phyloP scores from a whole-genome alignment of 768 basidiomycete genomes.

The Exsudoporus frostii region DNA sequence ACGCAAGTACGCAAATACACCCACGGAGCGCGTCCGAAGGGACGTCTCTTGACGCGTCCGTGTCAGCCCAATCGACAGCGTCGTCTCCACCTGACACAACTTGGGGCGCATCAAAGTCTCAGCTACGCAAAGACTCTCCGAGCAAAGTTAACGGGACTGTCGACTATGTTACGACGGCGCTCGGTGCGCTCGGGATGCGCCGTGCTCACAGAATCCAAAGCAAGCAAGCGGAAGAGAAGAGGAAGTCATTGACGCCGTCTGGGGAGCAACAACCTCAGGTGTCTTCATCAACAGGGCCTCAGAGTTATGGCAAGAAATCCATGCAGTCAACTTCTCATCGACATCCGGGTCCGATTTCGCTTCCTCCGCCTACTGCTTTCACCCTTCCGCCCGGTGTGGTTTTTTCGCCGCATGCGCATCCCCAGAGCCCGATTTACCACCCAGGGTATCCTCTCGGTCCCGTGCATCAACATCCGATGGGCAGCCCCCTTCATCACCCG shows the following conservation, averaged over 20 bases:
- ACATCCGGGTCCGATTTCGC: constrained; percentile 68
- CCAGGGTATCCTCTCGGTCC: constrained; percentile 33
- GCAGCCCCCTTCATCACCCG: constrained; percentile 40
- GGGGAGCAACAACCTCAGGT: constrained; percentile 18
- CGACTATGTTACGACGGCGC: constrained; percentile 17
- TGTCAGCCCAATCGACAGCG: constrained; percentile 17
- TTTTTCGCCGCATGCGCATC: constrained; percentile 34
- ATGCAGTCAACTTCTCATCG: constrained; percentile 37
- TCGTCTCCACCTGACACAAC: constrained; percentile 4
- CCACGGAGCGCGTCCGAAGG: constrained; percentile 6
- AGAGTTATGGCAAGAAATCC: constrained; percentile 14
- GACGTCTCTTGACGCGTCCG: constrained; percentile 1
- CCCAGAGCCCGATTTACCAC: constrained; percentile 40
- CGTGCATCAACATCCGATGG: constrained; percentile 24
- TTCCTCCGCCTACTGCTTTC: constrained; percentile 56
- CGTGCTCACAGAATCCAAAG: constrained; percentile 26
- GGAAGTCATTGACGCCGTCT: constrained; percentile 4
- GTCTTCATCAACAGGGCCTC: constrained; percentile 10
- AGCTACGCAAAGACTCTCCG: constrained; percentile 7
- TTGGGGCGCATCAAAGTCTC: constrained; percentile 19
- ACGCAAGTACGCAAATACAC: not conserved
- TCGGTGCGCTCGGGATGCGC: constrained; percentile 30
- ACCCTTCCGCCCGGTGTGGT: constrained; percentile 38
- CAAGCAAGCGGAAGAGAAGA: constrained; percentile 26
- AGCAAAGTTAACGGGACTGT: constrained; percentile 17